Percentiles rank a stretch among this genome's conserved stretches.
These are phyloP conservation scores for Nannizzia gypsea DNA, from an alignment of 2,329 filamentous ascomycete genomes.

Conservation along the genomic window DNA sequence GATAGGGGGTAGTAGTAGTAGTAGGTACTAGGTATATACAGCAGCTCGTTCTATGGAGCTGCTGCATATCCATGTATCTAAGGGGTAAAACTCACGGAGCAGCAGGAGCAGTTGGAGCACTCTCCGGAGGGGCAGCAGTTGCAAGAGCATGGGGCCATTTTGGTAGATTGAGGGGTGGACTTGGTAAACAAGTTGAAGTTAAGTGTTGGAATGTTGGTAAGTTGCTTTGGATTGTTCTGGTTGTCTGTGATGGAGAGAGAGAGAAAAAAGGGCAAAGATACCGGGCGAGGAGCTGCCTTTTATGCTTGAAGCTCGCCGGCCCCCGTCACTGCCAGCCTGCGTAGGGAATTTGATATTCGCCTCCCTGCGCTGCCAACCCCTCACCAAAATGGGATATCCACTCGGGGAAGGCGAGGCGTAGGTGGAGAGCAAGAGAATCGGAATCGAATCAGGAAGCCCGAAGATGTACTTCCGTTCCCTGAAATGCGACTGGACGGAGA, in stretches of 20 bases:
- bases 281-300: slow-evolving; percentile 8
- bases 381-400: not conserved
- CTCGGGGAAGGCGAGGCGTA: not conserved
- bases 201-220: not conserved
- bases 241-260: slow-evolving; percentile 2
- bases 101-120: slow-evolving; percentile 33
- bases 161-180: slow-evolving; percentile 18
- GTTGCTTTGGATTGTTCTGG: slow-evolving; percentile 6
- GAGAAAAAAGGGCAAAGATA: slow-evolving; percentile 1
- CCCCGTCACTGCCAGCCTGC: too few species aligned
- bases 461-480: not conserved
- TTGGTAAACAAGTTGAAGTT: slow-evolving; percentile 7
- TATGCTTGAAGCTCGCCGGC: slow-evolving; percentile 8
- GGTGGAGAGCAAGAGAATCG: not conserved
- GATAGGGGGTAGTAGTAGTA: too few species aligned
- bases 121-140: slow-evolving; percentile 31
- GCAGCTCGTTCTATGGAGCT: too few species aligned
- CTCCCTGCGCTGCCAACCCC: not conserved
- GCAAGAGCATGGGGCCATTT: slow-evolving; percentile 33
- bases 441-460: not conserved
- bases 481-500: not conserved
- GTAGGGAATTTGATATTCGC: not conserved
- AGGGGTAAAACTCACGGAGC: slow-evolving; percentile 23
- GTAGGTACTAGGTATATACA: too few species aligned
- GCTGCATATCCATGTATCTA: not conserved